Percentiles rank a stretch among this genome's conserved stretches.
Conservation (phyloP, 2,329 filamentous ascomycete genomes). For the Alternaria ventricosa region DNA sequence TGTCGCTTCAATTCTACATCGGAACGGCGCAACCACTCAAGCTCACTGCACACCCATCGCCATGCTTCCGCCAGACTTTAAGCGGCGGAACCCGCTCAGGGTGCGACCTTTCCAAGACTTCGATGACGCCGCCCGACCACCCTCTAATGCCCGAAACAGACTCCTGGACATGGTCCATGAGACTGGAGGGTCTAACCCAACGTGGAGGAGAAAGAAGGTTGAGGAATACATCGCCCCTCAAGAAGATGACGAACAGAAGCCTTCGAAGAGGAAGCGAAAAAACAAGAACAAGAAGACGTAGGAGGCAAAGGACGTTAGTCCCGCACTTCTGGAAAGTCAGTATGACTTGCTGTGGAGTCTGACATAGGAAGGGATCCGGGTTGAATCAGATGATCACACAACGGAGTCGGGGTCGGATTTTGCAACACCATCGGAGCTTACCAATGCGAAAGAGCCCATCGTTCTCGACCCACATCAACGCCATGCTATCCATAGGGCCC, state of each 20-base stretch:
- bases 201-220: background rate
- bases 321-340: background rate
- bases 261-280: background rate
- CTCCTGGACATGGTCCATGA: background rate
- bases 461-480: background rate
- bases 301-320: background rate
- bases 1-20: no score
- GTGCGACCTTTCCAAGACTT: background rate
- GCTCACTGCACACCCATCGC: background rate
- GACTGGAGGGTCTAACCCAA: background rate
- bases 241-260: background rate
- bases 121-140: background rate
- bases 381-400: background rate
- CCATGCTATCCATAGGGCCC: background rate
- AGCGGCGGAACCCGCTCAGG: background rate
- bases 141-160: background rate
- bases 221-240: background rate
- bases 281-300: background rate
- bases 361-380: background rate
- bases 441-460: background rate
- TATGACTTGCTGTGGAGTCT: background rate
- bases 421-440: background rate
- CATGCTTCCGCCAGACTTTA: background rate
- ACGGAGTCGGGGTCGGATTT: background rate
- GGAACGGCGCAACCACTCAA: no score